Base-by-base conservation (phyloP, 2,329 filamentous ascomycete species). In the Arthrobotrys entomopaga region DNA sequence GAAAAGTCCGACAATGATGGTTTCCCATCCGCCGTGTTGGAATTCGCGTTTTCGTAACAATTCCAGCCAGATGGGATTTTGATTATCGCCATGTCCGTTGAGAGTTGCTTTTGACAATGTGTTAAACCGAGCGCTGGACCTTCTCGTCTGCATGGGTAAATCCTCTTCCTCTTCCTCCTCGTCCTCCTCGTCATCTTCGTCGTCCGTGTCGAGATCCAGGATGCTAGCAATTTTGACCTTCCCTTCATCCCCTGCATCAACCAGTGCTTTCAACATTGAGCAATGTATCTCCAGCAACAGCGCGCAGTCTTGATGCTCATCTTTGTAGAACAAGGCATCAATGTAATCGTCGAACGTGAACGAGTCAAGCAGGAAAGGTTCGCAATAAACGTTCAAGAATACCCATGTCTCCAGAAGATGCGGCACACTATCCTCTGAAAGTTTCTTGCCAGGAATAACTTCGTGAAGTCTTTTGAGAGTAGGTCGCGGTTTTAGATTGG, bases 321-420 rank as follows among this genome's bases (percentile, higher is more conserved):
- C 92, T 0, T 90, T 87, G 69, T 93, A 90, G 56, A 89, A 86
- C 85, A 99, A 89, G 0, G 93, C 90, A 80, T 98, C 91, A 3
- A 97, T 86, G 79, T 93, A 98, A 81, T 99, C 95, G 80, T 99
- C 95, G 79, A 98, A 96, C 0, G 94, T 98, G 80, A 99, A 99
- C 0, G 94, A 98, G 81, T 99, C 95, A 24, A 99, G 85, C 79
- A 92, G 88, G 80, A 96, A 96, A 16, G 97, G 90, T 79, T 97
- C 92, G 80, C 93, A 96, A 80, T 97, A 97, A n/a, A 99, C 94
- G 79, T 97, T 99, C 38, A 99, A 85, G 0, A 93, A 97, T 78
- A 97, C 93, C 95, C 95, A 99, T 0, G 91, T 92, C 82, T 97
- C 94, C 22, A 99, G 83, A 15, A 98, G 83, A 1, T 88, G 86